These are phyloP conservation scores for Crithidia sp. DNA, from an alignment of 208 protist genomes.

Conservation along the genomic window DNA sequence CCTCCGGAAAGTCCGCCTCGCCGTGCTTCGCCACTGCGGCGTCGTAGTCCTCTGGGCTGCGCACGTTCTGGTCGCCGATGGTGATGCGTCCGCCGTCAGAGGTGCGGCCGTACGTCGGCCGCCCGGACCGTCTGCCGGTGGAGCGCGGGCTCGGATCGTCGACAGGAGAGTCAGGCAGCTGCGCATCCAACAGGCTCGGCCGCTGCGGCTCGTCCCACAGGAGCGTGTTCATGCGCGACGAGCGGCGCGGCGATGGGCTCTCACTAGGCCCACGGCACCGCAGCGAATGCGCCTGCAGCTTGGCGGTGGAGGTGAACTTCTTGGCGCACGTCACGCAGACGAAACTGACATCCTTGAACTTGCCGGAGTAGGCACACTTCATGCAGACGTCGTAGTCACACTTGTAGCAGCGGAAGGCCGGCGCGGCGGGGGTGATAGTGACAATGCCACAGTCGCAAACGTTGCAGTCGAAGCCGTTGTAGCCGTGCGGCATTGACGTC, in stretches of 20 bases:
- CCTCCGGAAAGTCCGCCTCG: slow-evolving; percentile 64
- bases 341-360: slow-evolving; percentile 85
- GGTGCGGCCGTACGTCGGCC: slow-evolving; percentile 59
- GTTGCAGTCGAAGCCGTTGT: slow-evolving; percentile 92
- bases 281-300: slow-evolving; percentile 81
- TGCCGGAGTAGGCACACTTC: slow-evolving; percentile 76
- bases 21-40: slow-evolving; percentile 64
- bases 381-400: slow-evolving; percentile 91
- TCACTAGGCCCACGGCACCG: slow-evolving; percentile 77
- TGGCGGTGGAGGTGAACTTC: slow-evolving; percentile 75
- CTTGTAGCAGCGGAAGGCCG: slow-evolving; percentile 87
- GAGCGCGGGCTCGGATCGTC: slow-evolving; percentile 24
- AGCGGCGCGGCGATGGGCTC: slow-evolving; percentile 78
- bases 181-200: slow-evolving; percentile 72
- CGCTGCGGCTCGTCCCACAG: slow-evolving; percentile 75
- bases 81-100: slow-evolving; percentile 81
- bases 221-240: slow-evolving; percentile 84
- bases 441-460: slow-evolving; percentile 84
- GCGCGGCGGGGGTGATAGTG: slow-evolving; percentile 64
- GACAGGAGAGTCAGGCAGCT: slow-evolving; percentile 44
- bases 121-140: slow-evolving; percentile 35
- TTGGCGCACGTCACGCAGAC: slow-evolving; percentile 86
- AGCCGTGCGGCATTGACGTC: slow-evolving; percentile 80
- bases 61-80: slow-evolving; percentile 56
- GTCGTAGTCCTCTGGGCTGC: slow-evolving; percentile 60